Conservation (phyloP, 1,284 basidiomycete species). For the Cystobasidiaceae sp. region DNA sequence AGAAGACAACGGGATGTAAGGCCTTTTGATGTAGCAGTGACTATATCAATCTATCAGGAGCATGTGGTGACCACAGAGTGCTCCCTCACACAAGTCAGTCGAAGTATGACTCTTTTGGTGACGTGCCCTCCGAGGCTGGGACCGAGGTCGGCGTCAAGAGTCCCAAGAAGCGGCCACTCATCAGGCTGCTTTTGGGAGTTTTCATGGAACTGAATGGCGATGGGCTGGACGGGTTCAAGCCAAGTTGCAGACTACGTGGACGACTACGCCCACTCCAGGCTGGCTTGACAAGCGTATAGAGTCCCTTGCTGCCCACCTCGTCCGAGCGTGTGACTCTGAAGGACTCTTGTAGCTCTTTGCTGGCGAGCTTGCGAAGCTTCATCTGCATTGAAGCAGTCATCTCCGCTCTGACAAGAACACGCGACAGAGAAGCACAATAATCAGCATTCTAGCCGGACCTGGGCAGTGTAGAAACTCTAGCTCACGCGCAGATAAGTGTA, state of each 20-base stretch:
- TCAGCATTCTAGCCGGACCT: neutral
- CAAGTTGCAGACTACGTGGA: slow-evolving; percentile 4
- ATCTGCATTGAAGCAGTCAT: slow-evolving; percentile 24
- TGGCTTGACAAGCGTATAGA: slow-evolving; percentile 14
- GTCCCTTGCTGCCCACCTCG: slow-evolving; percentile 16
- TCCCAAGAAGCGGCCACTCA: neutral
- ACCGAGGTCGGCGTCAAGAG: slow-evolving; percentile 6
- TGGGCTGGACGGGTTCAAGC: neutral
- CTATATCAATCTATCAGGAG: too few species aligned
- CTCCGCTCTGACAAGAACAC: neutral
- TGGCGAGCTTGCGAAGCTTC: slow-evolving; percentile 9
- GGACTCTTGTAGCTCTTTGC: neutral
- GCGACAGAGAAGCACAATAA: neutral
- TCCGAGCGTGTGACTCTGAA: slow-evolving; percentile 22
- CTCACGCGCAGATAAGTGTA: slow-evolving; percentile 18
- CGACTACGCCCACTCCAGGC: neutral
- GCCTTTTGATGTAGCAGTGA: neutral
- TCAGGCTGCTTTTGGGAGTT: slow-evolving; percentile 5
- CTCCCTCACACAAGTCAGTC: too few species aligned
- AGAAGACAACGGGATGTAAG: neutral
- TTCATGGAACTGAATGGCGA: slow-evolving; percentile 17
- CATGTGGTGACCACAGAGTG: too few species aligned
- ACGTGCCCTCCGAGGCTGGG: neutral
- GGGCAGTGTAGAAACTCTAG: neutral
- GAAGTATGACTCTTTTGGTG: slow-evolving; percentile 4